Percentiles rank a stretch among this genome's conserved stretches.
Evolutionary conservation across 257 asterid genomes (phyloP).

Genomic region (Schizonepeta tenuifolia): DNA sequence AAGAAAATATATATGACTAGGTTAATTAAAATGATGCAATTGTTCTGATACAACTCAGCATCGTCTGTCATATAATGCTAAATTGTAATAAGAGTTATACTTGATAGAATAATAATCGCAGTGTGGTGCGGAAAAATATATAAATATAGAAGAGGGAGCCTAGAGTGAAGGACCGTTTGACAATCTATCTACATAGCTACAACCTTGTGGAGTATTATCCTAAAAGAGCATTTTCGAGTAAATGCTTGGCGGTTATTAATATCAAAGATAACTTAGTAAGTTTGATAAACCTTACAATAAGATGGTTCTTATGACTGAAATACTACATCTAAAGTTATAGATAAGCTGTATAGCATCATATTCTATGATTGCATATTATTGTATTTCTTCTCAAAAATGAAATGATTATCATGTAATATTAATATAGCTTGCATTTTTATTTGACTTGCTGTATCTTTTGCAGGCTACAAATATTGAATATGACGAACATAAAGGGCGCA

Average conservation of each 20-base stretch:
- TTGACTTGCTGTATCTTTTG: constrained; percentile 26
- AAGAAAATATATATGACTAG: neutral
- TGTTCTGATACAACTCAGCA: neutral
- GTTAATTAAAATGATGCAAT: constrained; percentile 4
- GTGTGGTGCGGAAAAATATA: neutral
- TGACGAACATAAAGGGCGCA: constrained; percentile 98
- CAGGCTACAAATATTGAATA: constrained; percentile 97
- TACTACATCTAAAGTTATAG: no score
- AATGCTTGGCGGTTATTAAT: neutral
- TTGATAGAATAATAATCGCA: neutral
- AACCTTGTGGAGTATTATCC: neutral
- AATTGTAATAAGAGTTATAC: neutral
- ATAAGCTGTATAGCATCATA: neutral
- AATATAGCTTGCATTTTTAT: constrained; percentile 23
- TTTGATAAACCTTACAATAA: neutral
- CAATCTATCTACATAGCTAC: neutral
- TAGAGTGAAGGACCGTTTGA: neutral
- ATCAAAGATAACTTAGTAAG: neutral
- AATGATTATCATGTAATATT: constrained; percentile 8
- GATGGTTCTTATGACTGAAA: neutral
- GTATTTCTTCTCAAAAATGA: neutral
- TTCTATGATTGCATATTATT: neutral
- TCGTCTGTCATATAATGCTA: neutral
- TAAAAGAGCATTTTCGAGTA: neutral
- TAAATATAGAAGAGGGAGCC: neutral